A percentile compares a stretch with the other conserved stretches of the same genome.
Evolutionary conservation across 768 basidiomycete species (phyloP).

Genomic region (Russula ochroleuca): DNA sequence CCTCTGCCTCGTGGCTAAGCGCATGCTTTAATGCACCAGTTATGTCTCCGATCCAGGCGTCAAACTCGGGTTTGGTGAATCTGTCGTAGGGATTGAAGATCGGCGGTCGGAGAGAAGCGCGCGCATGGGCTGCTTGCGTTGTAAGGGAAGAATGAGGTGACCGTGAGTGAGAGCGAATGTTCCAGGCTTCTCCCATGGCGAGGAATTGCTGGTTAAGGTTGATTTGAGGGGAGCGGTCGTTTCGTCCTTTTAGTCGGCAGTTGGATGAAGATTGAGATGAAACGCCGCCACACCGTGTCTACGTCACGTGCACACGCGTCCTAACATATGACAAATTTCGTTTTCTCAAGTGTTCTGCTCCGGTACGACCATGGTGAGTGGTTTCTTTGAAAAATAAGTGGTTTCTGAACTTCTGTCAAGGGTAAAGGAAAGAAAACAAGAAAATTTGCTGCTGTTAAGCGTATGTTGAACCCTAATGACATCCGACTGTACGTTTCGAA

Average conservation of each 20-base stretch:
- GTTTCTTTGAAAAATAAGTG: background rate
- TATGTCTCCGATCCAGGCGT: constrained; percentile 64
- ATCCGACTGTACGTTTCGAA: constrained; percentile 70
- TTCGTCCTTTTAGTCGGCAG: background rate
- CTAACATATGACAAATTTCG: constrained; percentile 9
- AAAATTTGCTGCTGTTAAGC: constrained; percentile 92
- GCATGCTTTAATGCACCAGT: constrained; percentile 54
- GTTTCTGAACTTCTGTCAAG: constrained; percentile 38
- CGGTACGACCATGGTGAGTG: constrained; percentile 11
- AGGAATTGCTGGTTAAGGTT: background rate
- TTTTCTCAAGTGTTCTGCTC: background rate
- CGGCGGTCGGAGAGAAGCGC: constrained; percentile 41
- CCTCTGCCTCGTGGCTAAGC: constrained; percentile 43
- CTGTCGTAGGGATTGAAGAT: constrained; percentile 71
- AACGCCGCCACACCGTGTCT: constrained; percentile 4
- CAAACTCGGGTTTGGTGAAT: constrained; percentile 63
- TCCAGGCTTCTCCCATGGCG: constrained; percentile 15
- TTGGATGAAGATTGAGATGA: background rate
- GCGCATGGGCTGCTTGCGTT: constrained; percentile 3
- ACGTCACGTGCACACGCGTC: constrained; percentile 21
- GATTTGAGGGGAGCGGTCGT: background rate
- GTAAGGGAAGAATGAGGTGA: constrained; percentile 11
- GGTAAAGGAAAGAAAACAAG: constrained; percentile 90
- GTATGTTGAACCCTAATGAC: constrained; percentile 90
- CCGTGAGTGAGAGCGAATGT: constrained; percentile 5